Conservation (phyloP, 2,329 filamentous ascomycete genomes). For the Blastomyces parvus region DNA sequence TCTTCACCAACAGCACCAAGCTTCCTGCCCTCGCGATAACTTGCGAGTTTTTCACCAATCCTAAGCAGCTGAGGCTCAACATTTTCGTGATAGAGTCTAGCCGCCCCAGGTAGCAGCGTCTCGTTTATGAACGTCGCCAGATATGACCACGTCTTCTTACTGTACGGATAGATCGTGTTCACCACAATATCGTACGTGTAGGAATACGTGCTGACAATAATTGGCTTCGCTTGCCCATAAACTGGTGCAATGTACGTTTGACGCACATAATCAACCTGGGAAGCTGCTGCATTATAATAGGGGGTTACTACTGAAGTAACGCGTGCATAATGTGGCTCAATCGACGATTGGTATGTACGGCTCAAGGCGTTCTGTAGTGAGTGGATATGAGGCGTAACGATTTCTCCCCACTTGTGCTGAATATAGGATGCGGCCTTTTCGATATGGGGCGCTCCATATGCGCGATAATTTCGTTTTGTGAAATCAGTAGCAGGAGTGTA, state of each 20-base stretch:
- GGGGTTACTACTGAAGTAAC: conserved; percentile 52
- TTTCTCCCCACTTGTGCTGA: conserved; percentile 66
- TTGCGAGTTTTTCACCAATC: conserved; percentile 79
- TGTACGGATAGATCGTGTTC: conserved; percentile 62
- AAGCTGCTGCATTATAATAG: conserved; percentile 59
- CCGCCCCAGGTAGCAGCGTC: conserved; percentile 70
- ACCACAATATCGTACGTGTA: conserved; percentile 57
- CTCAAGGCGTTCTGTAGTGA: conserved; percentile 53
- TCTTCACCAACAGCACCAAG: conserved; percentile 51
- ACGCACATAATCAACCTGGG: conserved; percentile 58
- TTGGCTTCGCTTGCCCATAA: conserved; percentile 65
- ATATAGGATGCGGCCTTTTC: conserved; percentile 58
- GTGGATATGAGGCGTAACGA: conserved; percentile 63
- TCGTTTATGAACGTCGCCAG: conserved; percentile 62
- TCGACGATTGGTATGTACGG: conserved; percentile 56
- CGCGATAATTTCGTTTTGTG: conserved; percentile 50
- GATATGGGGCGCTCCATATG: conserved; percentile 66
- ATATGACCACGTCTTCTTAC: conserved; percentile 60
- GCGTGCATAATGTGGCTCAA: conserved; percentile 66
- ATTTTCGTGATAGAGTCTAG: conserved; percentile 75
- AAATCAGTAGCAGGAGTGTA: conserved; percentile 60
- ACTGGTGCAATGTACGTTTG: conserved; percentile 64
- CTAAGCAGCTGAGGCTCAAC: conserved; percentile 91
- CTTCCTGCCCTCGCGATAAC: conserved; percentile 51
- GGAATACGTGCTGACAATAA: conserved; percentile 59